Evolutionary conservation across 176 grass and related monocot species (phyloP), one percentile per base, ranked within the genome.

Genomic region (Triticum turgidum): DNA sequence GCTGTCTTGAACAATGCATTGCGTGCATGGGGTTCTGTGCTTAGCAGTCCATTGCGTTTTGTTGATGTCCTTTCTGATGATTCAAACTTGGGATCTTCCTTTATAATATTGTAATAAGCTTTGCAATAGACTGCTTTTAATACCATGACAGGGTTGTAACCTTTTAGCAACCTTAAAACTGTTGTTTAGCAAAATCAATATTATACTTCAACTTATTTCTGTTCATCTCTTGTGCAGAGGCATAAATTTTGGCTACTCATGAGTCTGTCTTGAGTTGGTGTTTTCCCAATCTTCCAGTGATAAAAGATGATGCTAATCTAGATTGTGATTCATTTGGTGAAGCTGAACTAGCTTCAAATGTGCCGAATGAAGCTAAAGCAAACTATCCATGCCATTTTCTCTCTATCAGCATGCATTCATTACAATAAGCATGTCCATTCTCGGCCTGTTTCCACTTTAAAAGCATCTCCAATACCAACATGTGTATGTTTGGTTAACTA

Each of bases 11-110:
- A 47, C 44, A 47, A 47, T 47, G 44, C 44, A 47, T 47, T 47
- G 44, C 11, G 12, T 47, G 44, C 21, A 95, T 84, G 41, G 91
- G 91, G 96, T 42, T 86, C 92, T 76, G 74, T 95, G 82, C 93
- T 94, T 81, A 95, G 94, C 79, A 98, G 88, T 81, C 91, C 91
- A 20, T 78, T 98, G 85, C 90, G 82, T 68, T 76, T 95, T 87
- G 96, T 95, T 86, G 96, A 98, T 77, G 92, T 98, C 59, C 95
- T 98, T 89, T 98, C 91, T 72, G 96, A 94, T 76, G 96, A 98
- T 86, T 98, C 96, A 80, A 98, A 95, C 75, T 95, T 98, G 29
- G 85, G 96, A 78, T 95, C 89, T 59, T 94, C 90, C 52, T 92
- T 98, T 81, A 94, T 95, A 92, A 89, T 87, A 80, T 80, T 92